Base-by-base conservation (phyloP, 1,284 basidiomycete genomes). In the Trichosporon ovoides region DNA sequence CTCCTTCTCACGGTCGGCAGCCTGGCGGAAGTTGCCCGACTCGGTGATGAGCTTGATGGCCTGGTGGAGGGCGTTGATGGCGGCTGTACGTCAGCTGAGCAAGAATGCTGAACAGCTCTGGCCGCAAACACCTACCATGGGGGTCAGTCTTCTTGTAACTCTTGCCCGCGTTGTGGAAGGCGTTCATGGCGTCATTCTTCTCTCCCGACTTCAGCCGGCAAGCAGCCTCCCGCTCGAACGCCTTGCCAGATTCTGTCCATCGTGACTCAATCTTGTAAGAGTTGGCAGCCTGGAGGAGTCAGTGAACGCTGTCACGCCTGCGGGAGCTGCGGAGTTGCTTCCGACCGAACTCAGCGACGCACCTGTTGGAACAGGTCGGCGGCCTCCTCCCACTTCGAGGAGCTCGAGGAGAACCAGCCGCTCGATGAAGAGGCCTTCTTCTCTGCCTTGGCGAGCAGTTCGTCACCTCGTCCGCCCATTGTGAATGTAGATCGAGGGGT, bases 1-100 rank as follows among this genome's bases (percentile, higher is more conserved):
- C 79, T 94, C 92, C 79, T 97, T 97, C 81, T 97, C 91, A 67
- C 96, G 81, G 77, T 99, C 96, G 10, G 95, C 96, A 28, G 96
- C 96, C 75, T 98, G 96, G 57, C 96, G 82, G 82, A 98, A 98
- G 61, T 92, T 85, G 55, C 96, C 96, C 20, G 83, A 81, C 66
- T 90, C 80, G 16, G 91, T 89, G 37, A 97, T 83, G 70, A 91
- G 86, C 43, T 84, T 83, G 60, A 97, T 87, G 3, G 92, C 91
- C 66, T 91, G 85, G 11, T 86, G 83, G 49, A 98, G 80, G n/a
- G 94, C 89, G 66, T 89, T 86, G 46, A 97, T 84, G 35, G 95
- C 95, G 71, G 95, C 94, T 96, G 70, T 38, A 58, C 12, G 43
- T 54, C 5, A 53, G 38, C 22, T 34, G n/a, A n/a, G n/a, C 22